Evolutionary conservation across 495 filamentous ascomycete species (phyloP).

Genomic region (Trypethelium eluteriae): DNA sequence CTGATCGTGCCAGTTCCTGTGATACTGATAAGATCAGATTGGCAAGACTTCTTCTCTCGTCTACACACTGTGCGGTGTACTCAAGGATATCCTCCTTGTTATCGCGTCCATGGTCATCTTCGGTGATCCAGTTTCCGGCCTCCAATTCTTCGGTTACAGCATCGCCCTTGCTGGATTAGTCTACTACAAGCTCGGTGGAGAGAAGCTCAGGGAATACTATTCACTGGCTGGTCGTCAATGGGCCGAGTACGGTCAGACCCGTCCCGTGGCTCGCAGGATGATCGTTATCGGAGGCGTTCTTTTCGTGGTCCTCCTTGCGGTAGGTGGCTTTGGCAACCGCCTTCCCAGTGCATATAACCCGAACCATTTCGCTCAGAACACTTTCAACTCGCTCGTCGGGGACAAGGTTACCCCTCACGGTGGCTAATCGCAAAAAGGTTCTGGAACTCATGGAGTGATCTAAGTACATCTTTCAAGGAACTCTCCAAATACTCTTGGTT

Average conservation of each 20-base stretch:
- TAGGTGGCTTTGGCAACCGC: constrained; percentile 44
- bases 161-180: constrained; percentile 84
- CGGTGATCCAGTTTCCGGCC: constrained; percentile 67
- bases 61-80: constrained; percentile 92
- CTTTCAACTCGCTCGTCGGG: constrained; percentile 4
- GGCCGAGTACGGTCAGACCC: constrained; percentile 74
- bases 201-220: constrained; percentile 72
- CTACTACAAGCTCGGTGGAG: constrained; percentile 93
- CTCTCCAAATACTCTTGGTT: neutral
- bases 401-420: constrained; percentile 8
- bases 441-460: neutral
- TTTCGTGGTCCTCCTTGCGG: constrained; percentile 58
- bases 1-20: constrained; percentile 18
- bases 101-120: constrained; percentile 82
- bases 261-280: constrained; percentile 68
- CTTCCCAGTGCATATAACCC: constrained; percentile 3
- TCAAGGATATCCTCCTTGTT: constrained; percentile 97
- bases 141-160: constrained; percentile 92
- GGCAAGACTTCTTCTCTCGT: constrained; percentile 94
- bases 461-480: neutral
- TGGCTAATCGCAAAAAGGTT: neutral
- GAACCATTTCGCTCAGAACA: constrained; percentile 8
- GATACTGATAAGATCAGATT: constrained; percentile 51
- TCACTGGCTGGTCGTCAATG: constrained; percentile 61
- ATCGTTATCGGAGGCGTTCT: constrained; percentile 57